Percentiles rank a stretch among this genome's conserved stretches.
These are phyloP conservation scores for Rauvolfia tetraphylla DNA, from an alignment of 257 asterid genomes.

Conservation along the genomic window DNA sequence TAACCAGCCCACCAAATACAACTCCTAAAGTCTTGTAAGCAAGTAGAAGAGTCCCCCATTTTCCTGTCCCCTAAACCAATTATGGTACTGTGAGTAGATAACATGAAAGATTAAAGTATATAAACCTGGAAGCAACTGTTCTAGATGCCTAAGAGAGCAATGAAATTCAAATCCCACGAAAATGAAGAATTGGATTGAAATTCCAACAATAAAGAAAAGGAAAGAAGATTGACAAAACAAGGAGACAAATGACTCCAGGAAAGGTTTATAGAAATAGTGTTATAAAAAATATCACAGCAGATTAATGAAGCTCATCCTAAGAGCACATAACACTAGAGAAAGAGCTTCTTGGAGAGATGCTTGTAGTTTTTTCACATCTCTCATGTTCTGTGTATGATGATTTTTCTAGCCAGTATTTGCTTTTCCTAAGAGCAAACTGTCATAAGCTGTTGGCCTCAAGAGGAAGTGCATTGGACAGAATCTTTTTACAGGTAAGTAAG, in stretches of 20 bases:
- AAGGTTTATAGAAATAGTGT: background rate
- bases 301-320: background rate
- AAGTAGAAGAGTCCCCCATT: slow-evolving; percentile 24
- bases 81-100: background rate
- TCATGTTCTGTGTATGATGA: background rate
- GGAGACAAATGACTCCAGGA: background rate
- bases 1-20: slow-evolving; percentile 48
- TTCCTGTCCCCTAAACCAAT: slow-evolving; percentile 22
- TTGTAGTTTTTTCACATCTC: background rate
- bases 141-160: background rate
- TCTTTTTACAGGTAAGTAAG: background rate
- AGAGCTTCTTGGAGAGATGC: background rate
- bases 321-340: background rate
- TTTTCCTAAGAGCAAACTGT: background rate
- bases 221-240: background rate
- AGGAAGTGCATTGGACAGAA: background rate
- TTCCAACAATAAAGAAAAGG: background rate
- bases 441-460: background rate
- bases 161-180: background rate
- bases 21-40: slow-evolving; percentile 50
- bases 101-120: background rate
- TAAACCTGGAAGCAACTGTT: background rate
- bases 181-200: background rate
- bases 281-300: background rate
- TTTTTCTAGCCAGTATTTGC: background rate